Evolutionary conservation across 1,284 basidiomycete species (phyloP).

Genomic region (Boletus sp.): DNA sequence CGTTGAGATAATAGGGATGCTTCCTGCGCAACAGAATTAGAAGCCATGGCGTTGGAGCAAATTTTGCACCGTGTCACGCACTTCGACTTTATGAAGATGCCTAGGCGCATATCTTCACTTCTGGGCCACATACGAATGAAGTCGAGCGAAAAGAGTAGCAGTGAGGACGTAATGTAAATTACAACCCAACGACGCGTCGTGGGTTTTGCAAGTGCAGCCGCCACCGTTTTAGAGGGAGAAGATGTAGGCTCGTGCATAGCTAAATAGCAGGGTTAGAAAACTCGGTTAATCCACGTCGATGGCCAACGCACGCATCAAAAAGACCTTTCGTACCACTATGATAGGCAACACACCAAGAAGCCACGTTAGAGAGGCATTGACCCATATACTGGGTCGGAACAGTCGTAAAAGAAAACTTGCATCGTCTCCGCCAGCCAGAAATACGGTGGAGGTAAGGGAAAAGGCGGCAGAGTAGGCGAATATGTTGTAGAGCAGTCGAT

Average conservation of each 20-base stretch:
- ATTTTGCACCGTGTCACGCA: conserved; percentile 28
- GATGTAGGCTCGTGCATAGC: conserved; percentile 44
- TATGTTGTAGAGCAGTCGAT: conserved; percentile 50
- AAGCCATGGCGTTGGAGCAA: neutral
- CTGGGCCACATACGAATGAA: conserved; percentile 33
- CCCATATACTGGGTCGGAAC: conserved; percentile 28
- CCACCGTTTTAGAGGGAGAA: conserved; percentile 50
- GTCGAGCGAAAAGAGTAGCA: conserved; percentile 41
- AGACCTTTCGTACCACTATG: conserved; percentile 50
- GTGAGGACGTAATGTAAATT: conserved; percentile 44
- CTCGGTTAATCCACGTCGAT: neutral
- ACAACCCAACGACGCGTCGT: conserved; percentile 42
- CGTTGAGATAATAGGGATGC: conserved; percentile 67
- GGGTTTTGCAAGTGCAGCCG: conserved; percentile 43
- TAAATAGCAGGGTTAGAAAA: conserved; percentile 24
- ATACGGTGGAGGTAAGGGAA: conserved; percentile 43
- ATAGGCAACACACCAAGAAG: conserved; percentile 44
- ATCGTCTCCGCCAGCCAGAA: conserved; percentile 26
- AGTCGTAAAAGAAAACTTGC: conserved; percentile 19
- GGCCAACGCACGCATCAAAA: conserved; percentile 47
- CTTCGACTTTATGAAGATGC: conserved; percentile 63
- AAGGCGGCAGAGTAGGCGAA: conserved; percentile 48
- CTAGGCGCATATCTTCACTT: conserved; percentile 40
- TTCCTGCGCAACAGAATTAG: conserved; percentile 41
- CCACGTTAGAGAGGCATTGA: conserved; percentile 35